Conservation (phyloP, 1,284 basidiomycete species). For the Austroboletus rostrupii region DNA sequence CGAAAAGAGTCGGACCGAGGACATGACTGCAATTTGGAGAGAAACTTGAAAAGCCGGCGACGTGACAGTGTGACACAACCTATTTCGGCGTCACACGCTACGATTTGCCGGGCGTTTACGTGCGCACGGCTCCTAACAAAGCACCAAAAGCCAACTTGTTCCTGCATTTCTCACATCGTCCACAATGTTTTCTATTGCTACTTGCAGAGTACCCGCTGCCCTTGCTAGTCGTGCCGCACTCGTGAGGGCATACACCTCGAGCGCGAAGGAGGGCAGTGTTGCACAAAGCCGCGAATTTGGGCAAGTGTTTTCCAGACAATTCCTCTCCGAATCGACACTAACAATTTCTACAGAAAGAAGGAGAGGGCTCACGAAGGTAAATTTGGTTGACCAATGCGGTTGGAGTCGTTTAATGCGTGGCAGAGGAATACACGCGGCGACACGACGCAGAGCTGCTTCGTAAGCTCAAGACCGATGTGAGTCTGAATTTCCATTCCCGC, state of each 20-base stretch:
- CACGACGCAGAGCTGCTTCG: constrained; percentile 53
- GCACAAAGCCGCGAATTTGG: constrained; percentile 56
- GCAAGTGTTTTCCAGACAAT: constrained; percentile 27
- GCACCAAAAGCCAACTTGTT: no score
- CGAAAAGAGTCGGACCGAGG: constrained; percentile 25
- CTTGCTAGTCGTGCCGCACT: constrained; percentile 19
- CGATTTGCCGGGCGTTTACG: background rate
- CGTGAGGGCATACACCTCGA: constrained; percentile 38
- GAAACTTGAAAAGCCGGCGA: constrained; percentile 10
- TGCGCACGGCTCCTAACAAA: background rate
- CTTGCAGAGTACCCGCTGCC: constrained; percentile 42
- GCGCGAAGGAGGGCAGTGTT: constrained; percentile 48
- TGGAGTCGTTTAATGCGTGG: background rate
- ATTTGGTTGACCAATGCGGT: background rate
- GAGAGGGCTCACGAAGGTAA: constrained; percentile 71
- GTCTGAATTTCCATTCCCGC: constrained; percentile 13
- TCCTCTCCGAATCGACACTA: background rate
- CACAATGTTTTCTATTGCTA: constrained; percentile 47
- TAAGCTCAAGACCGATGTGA: constrained; percentile 56
- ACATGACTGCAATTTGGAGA: constrained; percentile 28
- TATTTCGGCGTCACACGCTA: constrained; percentile 19
- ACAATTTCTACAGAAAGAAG: constrained; percentile 49
- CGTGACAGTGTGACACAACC: constrained; percentile 23
- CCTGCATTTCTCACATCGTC: background rate
- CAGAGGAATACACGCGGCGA: constrained; percentile 58